A percentile compares a stretch with the other conserved stretches of the same genome.
These are phyloP conservation scores for Luvunga scandens DNA, from an alignment of 345 rosid species.

Conservation along the genomic window DNA sequence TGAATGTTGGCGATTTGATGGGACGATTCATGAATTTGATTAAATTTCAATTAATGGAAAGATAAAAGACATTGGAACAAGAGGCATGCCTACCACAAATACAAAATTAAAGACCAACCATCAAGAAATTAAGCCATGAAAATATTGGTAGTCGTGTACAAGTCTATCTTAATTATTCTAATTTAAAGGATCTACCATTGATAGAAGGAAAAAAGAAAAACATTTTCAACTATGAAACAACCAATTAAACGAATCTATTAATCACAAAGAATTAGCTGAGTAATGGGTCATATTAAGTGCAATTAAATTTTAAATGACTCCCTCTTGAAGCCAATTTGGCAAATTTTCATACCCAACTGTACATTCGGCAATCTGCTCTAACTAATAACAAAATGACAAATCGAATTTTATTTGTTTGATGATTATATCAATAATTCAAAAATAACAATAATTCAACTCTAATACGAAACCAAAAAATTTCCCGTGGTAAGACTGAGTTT, in stretches of 20 bases:
- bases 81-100: background rate
- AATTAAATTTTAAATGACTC: background rate
- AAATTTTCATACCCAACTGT: too few relatives aligned
- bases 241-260: background rate
- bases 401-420: too few relatives aligned
- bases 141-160: background rate
- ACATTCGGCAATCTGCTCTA: too few relatives aligned
- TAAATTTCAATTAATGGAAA: background rate
- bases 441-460: background rate
- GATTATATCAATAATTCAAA: too few relatives aligned
- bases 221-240: background rate
- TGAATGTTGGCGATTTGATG: background rate
- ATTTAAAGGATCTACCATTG: background rate
- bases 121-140: conserved; percentile 4
- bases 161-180: background rate
- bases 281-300: background rate
- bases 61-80: background rate
- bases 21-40: background rate
- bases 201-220: background rate
- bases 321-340: background rate
- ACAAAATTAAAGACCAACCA: background rate
- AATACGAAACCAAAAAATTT: background rate
- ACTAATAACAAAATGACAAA: too few relatives aligned
- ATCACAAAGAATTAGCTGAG: background rate
- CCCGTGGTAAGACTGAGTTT: background rate